These are phyloP conservation scores for Podaxis sp. DNA, from an alignment of 768 basidiomycete species.

Conservation along the genomic window DNA sequence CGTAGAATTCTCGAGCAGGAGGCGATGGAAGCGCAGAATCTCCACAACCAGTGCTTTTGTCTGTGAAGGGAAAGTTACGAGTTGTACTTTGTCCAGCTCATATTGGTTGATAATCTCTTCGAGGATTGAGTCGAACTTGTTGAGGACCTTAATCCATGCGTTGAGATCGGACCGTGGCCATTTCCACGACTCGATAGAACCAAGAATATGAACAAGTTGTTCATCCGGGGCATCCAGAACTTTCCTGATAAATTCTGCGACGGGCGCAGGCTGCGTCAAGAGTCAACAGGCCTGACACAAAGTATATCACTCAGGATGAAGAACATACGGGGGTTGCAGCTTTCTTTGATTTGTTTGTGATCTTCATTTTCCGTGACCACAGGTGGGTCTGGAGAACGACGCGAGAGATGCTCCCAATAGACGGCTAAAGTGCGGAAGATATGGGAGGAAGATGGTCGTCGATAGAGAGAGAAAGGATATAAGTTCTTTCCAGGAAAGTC, in stretches of 20 bases:
- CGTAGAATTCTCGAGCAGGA: slow-evolving; percentile 95
- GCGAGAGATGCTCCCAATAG: slow-evolving; percentile 2
- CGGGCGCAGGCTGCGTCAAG: slow-evolving; percentile 63
- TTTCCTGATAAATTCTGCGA: slow-evolving; percentile 75
- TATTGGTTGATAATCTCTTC: slow-evolving; percentile 83
- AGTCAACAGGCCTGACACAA: slow-evolving; percentile 20
- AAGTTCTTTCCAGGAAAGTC: slow-evolving; percentile 5
- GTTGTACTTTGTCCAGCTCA: slow-evolving; percentile 81
- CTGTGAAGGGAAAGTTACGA: slow-evolving; percentile 69
- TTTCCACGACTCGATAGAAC: slow-evolving; percentile 77
- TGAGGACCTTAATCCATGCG: slow-evolving; percentile 93
- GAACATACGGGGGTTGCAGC: slow-evolving; percentile 69
- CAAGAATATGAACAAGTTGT: slow-evolving; percentile 67
- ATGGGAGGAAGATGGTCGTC: slow-evolving; percentile 2
- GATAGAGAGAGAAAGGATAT: slow-evolving; percentile 13
- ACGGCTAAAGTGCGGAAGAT: not conserved
- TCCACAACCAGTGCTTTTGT: slow-evolving; percentile 76
- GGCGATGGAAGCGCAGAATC: slow-evolving; percentile 84
- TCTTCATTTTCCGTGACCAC: slow-evolving; percentile 75
- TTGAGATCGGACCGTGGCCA: slow-evolving; percentile 97
- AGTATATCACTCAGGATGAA: slow-evolving; percentile 15
- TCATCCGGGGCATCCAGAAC: slow-evolving; percentile 66
- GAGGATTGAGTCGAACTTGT: slow-evolving; percentile 91
- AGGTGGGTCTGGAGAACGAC: slow-evolving; percentile 35
- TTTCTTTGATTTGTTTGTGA: slow-evolving; percentile 82